Percentiles rank a stretch among this genome's conserved stretches.
Conservation (phyloP, 2,329 filamentous ascomycete genomes). For the Aspergillus ibericus region DNA sequence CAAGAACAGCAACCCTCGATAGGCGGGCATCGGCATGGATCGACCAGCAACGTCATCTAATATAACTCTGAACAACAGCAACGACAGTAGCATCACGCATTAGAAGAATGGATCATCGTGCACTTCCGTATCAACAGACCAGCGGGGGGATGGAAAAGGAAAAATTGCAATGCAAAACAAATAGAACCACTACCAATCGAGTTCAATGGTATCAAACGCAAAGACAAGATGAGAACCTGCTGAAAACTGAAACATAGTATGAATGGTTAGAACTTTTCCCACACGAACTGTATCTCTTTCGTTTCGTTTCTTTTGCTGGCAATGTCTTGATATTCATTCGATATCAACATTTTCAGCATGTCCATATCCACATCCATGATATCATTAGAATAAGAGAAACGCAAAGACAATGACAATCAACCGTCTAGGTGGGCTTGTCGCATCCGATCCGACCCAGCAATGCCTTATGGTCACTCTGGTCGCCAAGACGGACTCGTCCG, state of each 20-base stretch:
- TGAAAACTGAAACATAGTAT: slow-evolving; percentile 8
- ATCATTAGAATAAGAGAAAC: slow-evolving; percentile 9
- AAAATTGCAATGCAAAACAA: slow-evolving; percentile 21
- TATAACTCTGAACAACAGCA: not conserved
- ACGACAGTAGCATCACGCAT: slow-evolving; percentile 10
- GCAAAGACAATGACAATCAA: slow-evolving; percentile 17
- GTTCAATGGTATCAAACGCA: slow-evolving; percentile 20
- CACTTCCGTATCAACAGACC: slow-evolving; percentile 1
- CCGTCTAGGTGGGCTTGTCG: slow-evolving; percentile 60
- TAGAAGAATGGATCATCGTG: slow-evolving; percentile 1
- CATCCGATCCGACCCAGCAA: slow-evolving; percentile 79
- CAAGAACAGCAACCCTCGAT: not conserved
- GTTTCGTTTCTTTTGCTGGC: slow-evolving; percentile 3
- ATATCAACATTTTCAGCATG: slow-evolving; percentile 12
- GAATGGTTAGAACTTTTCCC: not conserved
- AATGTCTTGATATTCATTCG: slow-evolving; percentile 11
- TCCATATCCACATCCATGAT: slow-evolving; percentile 12
- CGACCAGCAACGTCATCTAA: not conserved
- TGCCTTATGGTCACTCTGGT: slow-evolving; percentile 61
- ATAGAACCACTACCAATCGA: slow-evolving; percentile 13
- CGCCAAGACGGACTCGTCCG: slow-evolving; percentile 39
- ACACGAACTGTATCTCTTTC: not conserved
- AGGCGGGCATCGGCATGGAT: not conserved
- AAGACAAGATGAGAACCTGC: slow-evolving; percentile 12
- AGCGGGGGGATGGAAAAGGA: slow-evolving; percentile 8